Conservation (phyloP, 495 filamentous ascomycete genomes). For the Tricharina praecox region DNA sequence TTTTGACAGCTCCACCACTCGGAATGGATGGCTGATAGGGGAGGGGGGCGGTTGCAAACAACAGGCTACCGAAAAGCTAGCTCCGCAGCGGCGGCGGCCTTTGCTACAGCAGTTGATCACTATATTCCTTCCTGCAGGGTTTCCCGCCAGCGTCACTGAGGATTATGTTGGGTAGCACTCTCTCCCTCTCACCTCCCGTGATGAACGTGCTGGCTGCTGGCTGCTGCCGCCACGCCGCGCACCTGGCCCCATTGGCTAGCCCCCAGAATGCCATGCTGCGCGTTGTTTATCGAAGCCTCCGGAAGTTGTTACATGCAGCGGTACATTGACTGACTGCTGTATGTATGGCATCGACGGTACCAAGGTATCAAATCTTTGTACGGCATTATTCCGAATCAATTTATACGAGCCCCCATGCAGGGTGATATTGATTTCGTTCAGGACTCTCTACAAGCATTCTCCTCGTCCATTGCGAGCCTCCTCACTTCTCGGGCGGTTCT, state of each 20-base stretch:
- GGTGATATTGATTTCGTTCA: constrained; percentile 24
- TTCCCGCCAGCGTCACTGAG: constrained; percentile 72
- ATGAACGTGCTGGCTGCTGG: too few species aligned
- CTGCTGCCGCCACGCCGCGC: too few species aligned
- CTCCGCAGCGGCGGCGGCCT: too few species aligned
- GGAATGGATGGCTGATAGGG: background rate
- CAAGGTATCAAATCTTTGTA: constrained; percentile 65
- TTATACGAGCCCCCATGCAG: background rate
- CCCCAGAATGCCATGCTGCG: too few species aligned
- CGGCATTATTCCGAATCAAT: constrained; percentile 8
- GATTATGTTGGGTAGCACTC: constrained; percentile 52
- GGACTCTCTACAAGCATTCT: constrained; percentile 94
- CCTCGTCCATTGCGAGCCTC: constrained; percentile 78
- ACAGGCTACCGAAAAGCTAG: constrained; percentile 1
- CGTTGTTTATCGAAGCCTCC: too few species aligned
- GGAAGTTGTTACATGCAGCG: constrained; percentile 13
- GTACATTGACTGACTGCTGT: too few species aligned
- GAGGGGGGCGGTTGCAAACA: background rate
- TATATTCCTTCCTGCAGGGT: constrained; percentile 84
- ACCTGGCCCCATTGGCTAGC: too few species aligned
- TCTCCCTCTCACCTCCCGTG: too few species aligned
- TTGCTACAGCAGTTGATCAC: constrained; percentile 34
- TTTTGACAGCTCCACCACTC: background rate
- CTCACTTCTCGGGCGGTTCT: constrained; percentile 78
- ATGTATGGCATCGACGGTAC: background rate